A percentile compares a stretch with the other conserved stretches of the same genome.
phyloP scores from a whole-genome alignment of 1,139 yeast genomes.

The Nakaseomyces delphensis region DNA sequence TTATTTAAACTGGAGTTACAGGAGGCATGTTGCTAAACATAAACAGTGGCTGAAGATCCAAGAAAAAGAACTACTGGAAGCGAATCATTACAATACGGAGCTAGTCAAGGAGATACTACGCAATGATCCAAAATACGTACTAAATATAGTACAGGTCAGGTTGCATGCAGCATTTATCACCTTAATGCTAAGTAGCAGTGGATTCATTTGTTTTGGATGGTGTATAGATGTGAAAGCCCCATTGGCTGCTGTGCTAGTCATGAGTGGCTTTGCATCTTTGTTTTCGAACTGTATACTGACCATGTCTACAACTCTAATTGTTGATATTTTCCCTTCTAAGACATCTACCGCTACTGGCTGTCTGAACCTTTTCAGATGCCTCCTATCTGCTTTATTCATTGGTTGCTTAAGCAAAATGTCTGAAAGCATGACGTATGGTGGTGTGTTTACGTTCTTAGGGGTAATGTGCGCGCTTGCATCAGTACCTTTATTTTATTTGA shows the following conservation, averaged over 20 bases:
- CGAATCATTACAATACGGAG: conserved; percentile 18
- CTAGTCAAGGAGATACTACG: conserved; percentile 20
- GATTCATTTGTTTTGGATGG: conserved; percentile 62
- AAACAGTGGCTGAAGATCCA: conserved; percentile 19
- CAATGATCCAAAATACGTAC: conserved; percentile 22
- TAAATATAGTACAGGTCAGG: conserved; percentile 43
- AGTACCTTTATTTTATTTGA: conserved; percentile 18
- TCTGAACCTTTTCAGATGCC: conserved; percentile 50
- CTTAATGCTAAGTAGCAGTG: conserved; percentile 31
- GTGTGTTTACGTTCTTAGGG: conserved; percentile 51
- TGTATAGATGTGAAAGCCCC: conserved; percentile 42
- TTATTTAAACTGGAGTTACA: conserved; percentile 40
- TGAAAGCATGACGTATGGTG: conserved; percentile 44
- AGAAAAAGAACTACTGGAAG: conserved; percentile 21
- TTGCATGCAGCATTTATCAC: conserved; percentile 36
- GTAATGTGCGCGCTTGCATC: conserved; percentile 31
- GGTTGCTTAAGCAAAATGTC: conserved; percentile 54
- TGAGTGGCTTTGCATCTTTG: conserved; percentile 46
- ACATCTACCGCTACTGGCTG: conserved; percentile 54
- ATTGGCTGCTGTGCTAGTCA: conserved; percentile 48
- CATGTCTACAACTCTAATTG: conserved; percentile 45
- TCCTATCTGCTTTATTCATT: conserved; percentile 49
- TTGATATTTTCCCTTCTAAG: conserved; percentile 50
- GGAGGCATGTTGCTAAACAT: conserved; percentile 19
- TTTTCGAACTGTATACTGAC: conserved; percentile 46